phyloP scores from a whole-genome alignment of 2,329 filamentous ascomycete species.

The Ascomycota sp. region DNA sequence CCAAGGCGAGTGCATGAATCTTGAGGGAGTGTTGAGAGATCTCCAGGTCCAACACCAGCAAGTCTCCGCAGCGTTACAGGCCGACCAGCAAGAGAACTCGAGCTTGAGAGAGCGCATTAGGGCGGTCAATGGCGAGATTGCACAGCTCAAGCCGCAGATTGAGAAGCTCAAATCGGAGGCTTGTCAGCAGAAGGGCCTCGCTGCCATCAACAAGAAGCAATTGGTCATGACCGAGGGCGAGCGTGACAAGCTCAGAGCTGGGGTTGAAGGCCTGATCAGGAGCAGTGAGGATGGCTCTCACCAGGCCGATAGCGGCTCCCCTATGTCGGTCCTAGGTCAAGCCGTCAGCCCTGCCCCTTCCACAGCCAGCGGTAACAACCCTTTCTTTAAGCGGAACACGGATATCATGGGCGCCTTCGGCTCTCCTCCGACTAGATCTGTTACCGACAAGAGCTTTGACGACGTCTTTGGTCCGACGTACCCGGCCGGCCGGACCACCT shows the following conservation, averaged over 20 bases:
- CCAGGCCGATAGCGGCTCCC: conserved; percentile 30
- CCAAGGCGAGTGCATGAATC: conserved; percentile 60
- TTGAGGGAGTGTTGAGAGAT: conserved; percentile 67
- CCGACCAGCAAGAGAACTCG: conserved; percentile 76
- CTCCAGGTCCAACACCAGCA: conserved; percentile 67
- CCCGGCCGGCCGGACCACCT: conserved; percentile 20
- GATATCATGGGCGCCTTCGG: conserved; percentile 35
- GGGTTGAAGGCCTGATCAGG: conserved; percentile 50
- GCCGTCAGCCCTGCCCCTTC: conserved; percentile 52
- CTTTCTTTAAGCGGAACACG: conserved; percentile 65
- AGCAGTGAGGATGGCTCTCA: conserved; percentile 37
- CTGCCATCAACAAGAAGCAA: conserved; percentile 98
- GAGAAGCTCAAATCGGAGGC: conserved; percentile 87
- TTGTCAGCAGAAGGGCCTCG: conserved; percentile 85
- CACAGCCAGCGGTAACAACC: conserved; percentile 64
- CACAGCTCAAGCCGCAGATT: conserved; percentile 68
- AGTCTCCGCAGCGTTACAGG: conserved; percentile 50
- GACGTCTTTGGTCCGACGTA: conserved; percentile 65
- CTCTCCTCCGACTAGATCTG: conserved; percentile 24
- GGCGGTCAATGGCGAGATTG: conserved; percentile 61
- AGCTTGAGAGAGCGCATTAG: conserved; percentile 75
- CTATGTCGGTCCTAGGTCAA: conserved; percentile 22
- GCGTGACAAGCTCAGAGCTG: conserved; percentile 66
- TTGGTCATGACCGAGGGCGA: conserved; percentile 75
- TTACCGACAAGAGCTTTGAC: conserved; percentile 55